Conservation (phyloP, 208 protist species). For the Zelonia costaricensis region DNA sequence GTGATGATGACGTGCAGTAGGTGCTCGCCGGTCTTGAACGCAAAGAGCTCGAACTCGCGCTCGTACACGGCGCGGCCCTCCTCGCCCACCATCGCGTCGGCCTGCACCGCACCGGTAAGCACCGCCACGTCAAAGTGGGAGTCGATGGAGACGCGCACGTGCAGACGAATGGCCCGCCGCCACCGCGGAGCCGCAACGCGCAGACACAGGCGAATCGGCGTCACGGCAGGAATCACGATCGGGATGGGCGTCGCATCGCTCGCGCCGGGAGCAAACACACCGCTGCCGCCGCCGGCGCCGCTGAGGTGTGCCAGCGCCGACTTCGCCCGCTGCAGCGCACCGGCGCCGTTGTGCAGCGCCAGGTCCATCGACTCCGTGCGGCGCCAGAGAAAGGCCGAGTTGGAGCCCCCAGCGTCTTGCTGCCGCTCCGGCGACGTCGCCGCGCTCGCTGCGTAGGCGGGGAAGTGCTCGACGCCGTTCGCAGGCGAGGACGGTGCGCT, state of each 20-base stretch:
- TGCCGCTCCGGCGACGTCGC: not conserved
- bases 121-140: constrained; percentile 67
- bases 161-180: constrained; percentile 61
- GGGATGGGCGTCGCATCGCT: too few relatives aligned
- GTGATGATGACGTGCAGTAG: constrained; percentile 58
- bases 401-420: not conserved
- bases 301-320: not conserved
- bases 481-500: not conserved
- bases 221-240: constrained; percentile 61
- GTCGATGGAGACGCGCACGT: constrained; percentile 57
- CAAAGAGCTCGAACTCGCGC: constrained; percentile 65
- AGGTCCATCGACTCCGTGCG: constrained; percentile 19
- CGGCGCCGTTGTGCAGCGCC: not conserved
- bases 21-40: constrained; percentile 81
- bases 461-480: not conserved
- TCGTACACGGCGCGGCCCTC: constrained; percentile 40
- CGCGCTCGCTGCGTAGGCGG: not conserved
- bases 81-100: constrained; percentile 48
- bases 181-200: constrained; percentile 52
- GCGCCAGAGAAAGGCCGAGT: not conserved
- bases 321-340: constrained; percentile 3
- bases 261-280: too few relatives aligned
- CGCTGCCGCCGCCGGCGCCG: not conserved
- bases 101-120: constrained; percentile 65
- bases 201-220: constrained; percentile 52